Evolutionary conservation across 1,139 yeast species (phyloP), one percentile per base, ranked within the genome.

Genomic region (Suhomyces anneliseae): DNA sequence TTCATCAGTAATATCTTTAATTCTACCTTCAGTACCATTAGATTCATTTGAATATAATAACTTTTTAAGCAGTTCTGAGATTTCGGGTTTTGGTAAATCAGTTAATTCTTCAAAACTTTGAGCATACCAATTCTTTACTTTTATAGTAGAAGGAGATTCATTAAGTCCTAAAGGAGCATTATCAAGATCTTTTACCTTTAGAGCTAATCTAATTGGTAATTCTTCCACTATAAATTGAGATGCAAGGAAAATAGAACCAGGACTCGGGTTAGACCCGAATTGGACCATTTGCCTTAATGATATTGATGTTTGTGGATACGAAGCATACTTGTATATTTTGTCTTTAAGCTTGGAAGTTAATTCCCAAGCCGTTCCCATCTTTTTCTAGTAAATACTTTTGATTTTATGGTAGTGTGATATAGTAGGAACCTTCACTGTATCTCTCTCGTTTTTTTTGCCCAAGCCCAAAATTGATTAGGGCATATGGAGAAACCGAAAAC

Each of bases 271-370:
- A 9, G 85, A 83, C 4, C 97, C 96, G 68, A 89, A 88, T 63
- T 87, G 93, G n/a, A 90, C 96, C 96, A 90, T 89, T 64, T 88
- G 96, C 49, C 90, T 75, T 51, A 90, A 70, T 3, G 92, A 85
- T 6, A 90, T 89, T 1, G 95, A 90, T 1, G 96, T 88, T 50
- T 93, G 95, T 27, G 90, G 87, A 56, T 83, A 79, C 48, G 78
- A 75, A 5, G 96, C 93, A 72, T 84, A 87, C 48, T 70, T 70
- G 52, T 69, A 67, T 42, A 80, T 76, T 49, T 73, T 63, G 27
- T 73, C 73, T 42, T 69, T 60, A 39, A 76, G 63, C 5, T 63
- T 59, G 39, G 64, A 58, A n/a, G 79, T 72, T 41, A 74, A 57
- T 58, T 74, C 71, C 81, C 81, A 75, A 19, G 73, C 75, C 7